Conservation (phyloP, 176 grass and related monocot species). For the Pontederia paniculata region DNA sequence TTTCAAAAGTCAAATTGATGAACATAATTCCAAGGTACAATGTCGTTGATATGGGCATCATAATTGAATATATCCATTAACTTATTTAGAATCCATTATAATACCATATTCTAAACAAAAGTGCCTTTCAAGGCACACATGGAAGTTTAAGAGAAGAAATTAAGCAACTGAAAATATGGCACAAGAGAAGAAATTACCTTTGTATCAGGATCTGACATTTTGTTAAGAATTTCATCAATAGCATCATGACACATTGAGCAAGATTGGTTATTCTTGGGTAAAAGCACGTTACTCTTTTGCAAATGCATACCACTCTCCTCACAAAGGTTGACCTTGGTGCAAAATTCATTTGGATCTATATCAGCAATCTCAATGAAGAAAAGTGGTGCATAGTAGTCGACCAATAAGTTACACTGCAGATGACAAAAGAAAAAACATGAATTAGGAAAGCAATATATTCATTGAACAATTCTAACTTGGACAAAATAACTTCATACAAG, state of each 20-base stretch:
- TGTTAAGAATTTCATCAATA: slow-evolving; percentile 7
- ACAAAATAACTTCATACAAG: not conserved
- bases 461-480: not conserved
- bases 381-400: slow-evolving; percentile 15
- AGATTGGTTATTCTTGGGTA: not conserved
- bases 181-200: slow-evolving; percentile 9
- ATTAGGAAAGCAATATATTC: not conserved
- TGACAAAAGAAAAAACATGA: not conserved
- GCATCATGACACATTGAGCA: slow-evolving; percentile 8
- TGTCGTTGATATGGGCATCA: no score
- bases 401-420: slow-evolving; percentile 6
- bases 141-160: not conserved
- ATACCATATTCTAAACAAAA: no score
- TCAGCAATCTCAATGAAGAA: slow-evolving; percentile 10
- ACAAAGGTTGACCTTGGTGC: slow-evolving; percentile 10
- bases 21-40: no score
- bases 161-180: not conserved
- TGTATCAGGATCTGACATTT: slow-evolving; percentile 9
- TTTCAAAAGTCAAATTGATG: no score
- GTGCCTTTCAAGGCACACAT: not conserved
- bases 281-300: no score
- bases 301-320: no score
- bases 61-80: no score
- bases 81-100: no score
- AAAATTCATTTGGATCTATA: slow-evolving; percentile 7